Evolutionary conservation across 2,329 filamentous ascomycete genomes (phyloP).

Genomic region (Thielaviopsis musarum): DNA sequence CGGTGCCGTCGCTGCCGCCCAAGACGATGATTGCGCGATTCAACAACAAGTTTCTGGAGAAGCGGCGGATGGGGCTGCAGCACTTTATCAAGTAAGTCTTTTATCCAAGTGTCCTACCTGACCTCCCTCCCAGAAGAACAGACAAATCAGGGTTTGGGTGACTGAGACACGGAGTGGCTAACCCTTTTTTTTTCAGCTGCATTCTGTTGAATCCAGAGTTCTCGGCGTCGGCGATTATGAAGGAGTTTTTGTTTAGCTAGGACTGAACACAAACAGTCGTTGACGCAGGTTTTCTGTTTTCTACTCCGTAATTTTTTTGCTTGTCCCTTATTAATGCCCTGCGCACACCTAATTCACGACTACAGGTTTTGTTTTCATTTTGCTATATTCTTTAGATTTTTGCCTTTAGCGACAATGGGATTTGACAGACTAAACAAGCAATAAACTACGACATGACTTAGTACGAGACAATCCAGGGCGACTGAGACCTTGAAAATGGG

Average conservation of each 20-base stretch:
- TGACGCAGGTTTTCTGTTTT: background rate
- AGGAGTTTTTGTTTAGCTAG: conserved; percentile 67
- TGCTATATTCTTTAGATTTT: background rate
- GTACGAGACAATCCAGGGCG: too few species aligned
- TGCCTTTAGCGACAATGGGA: background rate
- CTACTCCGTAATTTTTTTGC: background rate
- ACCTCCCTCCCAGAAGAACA: too few species aligned
- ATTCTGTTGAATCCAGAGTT: conserved; percentile 88
- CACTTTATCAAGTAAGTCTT: conserved; percentile 77
- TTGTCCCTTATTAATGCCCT: background rate
- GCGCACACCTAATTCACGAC: too few species aligned
- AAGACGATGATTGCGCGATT: conserved; percentile 87
- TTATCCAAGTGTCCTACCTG: too few species aligned
- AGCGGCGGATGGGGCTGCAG: conserved; percentile 62
- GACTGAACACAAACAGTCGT: background rate
- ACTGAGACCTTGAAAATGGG: too few species aligned
- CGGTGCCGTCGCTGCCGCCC: conserved; percentile 78
- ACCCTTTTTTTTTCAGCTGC: conserved; percentile 39
- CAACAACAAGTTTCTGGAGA: conserved; percentile 68
- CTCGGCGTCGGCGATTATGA: conserved; percentile 74
- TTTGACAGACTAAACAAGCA: background rate
- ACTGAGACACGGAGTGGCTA: too few species aligned
- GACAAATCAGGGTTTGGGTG: too few species aligned
- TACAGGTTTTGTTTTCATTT: background rate
- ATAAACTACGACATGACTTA: background rate